Evolutionary conservation across 2,329 filamentous ascomycete genomes (phyloP), one percentile per base, ranked within the genome.

Genomic region (Aspergillus thermomutatus): DNA sequence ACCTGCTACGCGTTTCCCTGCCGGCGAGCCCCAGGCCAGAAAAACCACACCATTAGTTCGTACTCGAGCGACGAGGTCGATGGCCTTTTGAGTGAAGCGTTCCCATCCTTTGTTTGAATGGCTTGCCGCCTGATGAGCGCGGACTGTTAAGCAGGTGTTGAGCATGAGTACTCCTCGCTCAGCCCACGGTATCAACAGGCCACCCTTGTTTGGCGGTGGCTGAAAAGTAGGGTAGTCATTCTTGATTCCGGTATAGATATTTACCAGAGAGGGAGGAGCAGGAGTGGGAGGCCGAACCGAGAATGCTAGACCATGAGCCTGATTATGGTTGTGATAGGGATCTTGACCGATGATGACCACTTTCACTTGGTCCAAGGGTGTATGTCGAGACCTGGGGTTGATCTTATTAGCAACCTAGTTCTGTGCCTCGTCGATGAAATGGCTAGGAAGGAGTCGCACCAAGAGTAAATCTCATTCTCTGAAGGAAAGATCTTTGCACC

Each of bases 241-340:
- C 69, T 89, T 87, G 55, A 99, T 84, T 10, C 87, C 89, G 46
- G 82, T 92, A 80, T 95, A 99, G 78, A 99, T 97, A 77, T 99
- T 99, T 66, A 86, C 85, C 17, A 99, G 86, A 1, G 91, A 96
- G 0, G 93, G 92, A 0, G 94, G 94, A 1, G 93, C 91, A 3
- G 85, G 85, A 0, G 91, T 96, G 0, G 94, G 94, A 3, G 93
- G 88, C 9, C 90, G 90, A 54, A 97, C 92, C 49, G 91, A 96
- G 82, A 99, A 99, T 72, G 90, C 93, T 57, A 99, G 87, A 46
- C 94, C 94, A 74, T 97, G 94, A 51, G 94, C 94, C 80, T 99
- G 94, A 75, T 95, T 95, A 72, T 86, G 75, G 73, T 96, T 96
- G 79, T 99, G 94, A 75, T 99, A 99, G 2, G 94, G 94, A 72